Evolutionary conservation across 108 stramenopile species (phyloP).

Genomic region (Discostella stelligeroides): DNA sequence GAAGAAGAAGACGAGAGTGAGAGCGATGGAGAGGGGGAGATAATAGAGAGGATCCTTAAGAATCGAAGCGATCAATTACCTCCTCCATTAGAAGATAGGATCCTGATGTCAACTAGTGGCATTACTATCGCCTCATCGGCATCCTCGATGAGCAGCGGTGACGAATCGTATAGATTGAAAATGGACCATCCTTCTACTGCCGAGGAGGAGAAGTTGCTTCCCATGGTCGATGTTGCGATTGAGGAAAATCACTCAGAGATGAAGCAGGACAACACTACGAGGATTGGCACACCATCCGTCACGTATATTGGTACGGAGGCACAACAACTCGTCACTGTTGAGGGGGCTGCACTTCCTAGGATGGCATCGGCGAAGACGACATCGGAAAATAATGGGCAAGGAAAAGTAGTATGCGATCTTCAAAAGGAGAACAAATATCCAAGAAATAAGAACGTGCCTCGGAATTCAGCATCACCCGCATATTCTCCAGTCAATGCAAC

Average conservation of each 20-base stretch:
- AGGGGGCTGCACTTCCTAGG: not conserved
- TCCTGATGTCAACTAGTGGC: no score
- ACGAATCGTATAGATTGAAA: no score
- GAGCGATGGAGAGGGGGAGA: not conserved
- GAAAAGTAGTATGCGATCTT: not conserved
- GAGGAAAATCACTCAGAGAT: no score
- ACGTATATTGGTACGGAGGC: no score
- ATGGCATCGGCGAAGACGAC: not conserved
- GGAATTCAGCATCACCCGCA: not conserved
- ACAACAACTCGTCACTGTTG: no score
- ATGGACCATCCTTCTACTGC: no score
- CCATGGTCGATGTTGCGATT: no score
- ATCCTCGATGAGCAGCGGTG: no score
- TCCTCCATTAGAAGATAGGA: not conserved
- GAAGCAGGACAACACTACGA: no score
- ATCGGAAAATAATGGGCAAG: not conserved
- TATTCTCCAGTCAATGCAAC: not conserved
- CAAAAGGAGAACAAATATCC: not conserved
- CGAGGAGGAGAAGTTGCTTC: no score
- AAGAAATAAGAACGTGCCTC: not conserved
- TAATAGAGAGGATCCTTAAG: not conserved
- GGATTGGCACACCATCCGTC: no score
- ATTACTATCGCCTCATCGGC: no score
- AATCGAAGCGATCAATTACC: not conserved
- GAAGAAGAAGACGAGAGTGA: not conserved